Conservation (phyloP, 768 basidiomycete species). For the Lentinula sp. region DNA sequence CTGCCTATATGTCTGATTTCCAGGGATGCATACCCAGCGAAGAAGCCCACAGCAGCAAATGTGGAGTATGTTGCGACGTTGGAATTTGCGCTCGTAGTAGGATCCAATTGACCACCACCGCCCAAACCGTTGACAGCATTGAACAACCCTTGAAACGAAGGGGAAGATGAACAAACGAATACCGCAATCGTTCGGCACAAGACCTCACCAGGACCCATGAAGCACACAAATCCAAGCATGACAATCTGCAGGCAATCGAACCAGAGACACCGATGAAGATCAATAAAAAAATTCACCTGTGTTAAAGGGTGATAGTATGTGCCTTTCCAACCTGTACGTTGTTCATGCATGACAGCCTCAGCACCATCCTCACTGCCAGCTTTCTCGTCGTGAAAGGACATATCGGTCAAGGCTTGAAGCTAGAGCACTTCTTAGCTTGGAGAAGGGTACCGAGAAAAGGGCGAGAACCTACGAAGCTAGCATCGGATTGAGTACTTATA, state of each 20-base stretch:
- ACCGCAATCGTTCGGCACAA: not conserved
- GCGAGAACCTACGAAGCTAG: not conserved
- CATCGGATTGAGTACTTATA: not conserved
- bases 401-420: not conserved
- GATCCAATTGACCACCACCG: constrained; percentile 68
- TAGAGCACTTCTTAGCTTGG: not conserved
- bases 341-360: constrained; percentile 26
- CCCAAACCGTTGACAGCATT: constrained; percentile 79
- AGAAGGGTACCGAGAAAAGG: not conserved
- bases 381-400: constrained; percentile 1
- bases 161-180: constrained; percentile 11
- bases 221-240: constrained; percentile 68
- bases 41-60: constrained; percentile 59
- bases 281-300: constrained; percentile 27
- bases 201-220: constrained; percentile 51
- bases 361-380: constrained; percentile 1
- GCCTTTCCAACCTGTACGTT: constrained; percentile 46
- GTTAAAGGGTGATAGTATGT: constrained; percentile 54
- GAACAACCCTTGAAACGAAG: constrained; percentile 48
- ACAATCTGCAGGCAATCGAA: constrained; percentile 24
- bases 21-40: constrained; percentile 51
- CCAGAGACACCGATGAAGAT: not conserved
- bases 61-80: constrained; percentile 63
- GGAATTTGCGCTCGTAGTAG: constrained; percentile 61
- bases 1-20: not conserved